Evolutionary conservation across 495 filamentous ascomycete species (phyloP), one percentile per base, ranked within the genome.

Genomic region (Aspergillus heteromorphus): DNA sequence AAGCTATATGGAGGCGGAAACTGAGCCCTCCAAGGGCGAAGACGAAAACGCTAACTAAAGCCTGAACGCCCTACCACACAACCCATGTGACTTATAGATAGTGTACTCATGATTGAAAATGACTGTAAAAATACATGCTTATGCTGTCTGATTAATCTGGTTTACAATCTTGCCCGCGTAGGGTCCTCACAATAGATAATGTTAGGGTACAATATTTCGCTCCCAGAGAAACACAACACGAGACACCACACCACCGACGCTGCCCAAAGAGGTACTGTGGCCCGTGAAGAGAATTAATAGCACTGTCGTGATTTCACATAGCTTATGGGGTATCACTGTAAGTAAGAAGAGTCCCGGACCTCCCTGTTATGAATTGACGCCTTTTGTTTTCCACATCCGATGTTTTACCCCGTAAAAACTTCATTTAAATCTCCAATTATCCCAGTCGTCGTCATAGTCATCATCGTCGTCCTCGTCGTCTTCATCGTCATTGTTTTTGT

Each of bases 381-480:
- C 61, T 53, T 57, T 59, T 58, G 45, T 38, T 51, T 59, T 20
- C 50, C 51, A 47, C 48, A 27, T 14, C 34, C 34, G 45, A 41
- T 23, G 34, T 55, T 19, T 41, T 54, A 17, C 43, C 43, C 36
- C 38, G 48, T 45, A 16, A 36, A 64, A n/a, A n/a, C n/a, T 72
- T 65, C 34, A 77, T 65, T 79, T 78, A 61, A 89, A 85, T 54
- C 83, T 70, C 77, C 88, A 91, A 45, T 81, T 81, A 68, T 85
- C 84, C 84, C 84, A 90, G 27, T 80, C 82, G 56, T 80, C 79
- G 31, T 77, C 79, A 10, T 79, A 76, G 0, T 82, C 80, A 4
- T 82, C 79, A 1, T 81, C 78, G 0, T 84, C 81, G 1, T 80
- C 81, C 1, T 84, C 81, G 0, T 83, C 80, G 2, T 78, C 80